Evolutionary conservation across 768 basidiomycete genomes (phyloP).

Genomic region (Rhizopogon roseolus): DNA sequence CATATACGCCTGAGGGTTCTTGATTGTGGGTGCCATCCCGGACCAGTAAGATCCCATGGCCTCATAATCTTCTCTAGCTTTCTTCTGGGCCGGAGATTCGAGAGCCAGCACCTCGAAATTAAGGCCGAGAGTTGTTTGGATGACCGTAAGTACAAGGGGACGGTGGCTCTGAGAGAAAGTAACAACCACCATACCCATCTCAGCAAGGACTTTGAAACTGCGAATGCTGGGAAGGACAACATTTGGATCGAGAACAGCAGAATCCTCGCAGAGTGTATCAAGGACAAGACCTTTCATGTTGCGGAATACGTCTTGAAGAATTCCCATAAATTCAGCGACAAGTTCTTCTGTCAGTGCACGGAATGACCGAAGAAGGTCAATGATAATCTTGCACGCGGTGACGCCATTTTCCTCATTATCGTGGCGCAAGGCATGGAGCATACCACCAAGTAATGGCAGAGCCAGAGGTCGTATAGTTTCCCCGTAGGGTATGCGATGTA

Average conservation of each 20-base stretch:
- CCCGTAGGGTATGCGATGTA: constrained; percentile 80
- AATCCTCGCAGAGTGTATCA: constrained; percentile 70
- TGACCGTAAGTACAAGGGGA: constrained; percentile 53
- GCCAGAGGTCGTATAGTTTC: constrained; percentile 74
- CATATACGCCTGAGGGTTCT: constrained; percentile 66
- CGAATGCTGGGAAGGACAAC: constrained; percentile 63
- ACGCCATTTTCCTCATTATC: constrained; percentile 98
- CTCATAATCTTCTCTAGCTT: constrained; percentile 72
- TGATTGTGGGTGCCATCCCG: constrained; percentile 73
- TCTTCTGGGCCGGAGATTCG: constrained; percentile 77
- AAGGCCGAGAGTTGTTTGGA: constrained; percentile 69
- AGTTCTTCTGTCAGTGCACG: constrained; percentile 68
- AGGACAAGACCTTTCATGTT: constrained; percentile 71
- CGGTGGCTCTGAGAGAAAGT: constrained; percentile 84
- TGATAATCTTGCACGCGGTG: constrained; percentile 84
- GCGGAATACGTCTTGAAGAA: constrained; percentile 73
- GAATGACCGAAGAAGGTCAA: constrained; percentile 82
- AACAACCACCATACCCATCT: constrained; percentile 90
- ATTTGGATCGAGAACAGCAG: constrained; percentile 48
- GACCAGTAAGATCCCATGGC: constrained; percentile 81
- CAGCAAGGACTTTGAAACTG: constrained; percentile 92
- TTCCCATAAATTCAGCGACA: constrained; percentile 71
- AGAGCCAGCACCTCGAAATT: constrained; percentile 75
- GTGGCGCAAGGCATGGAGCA: constrained; percentile 77
- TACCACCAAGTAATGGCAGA: constrained; percentile 64